Base-by-base conservation (phyloP, 1,139 yeast genomes). In the Pichia sp. region DNA sequence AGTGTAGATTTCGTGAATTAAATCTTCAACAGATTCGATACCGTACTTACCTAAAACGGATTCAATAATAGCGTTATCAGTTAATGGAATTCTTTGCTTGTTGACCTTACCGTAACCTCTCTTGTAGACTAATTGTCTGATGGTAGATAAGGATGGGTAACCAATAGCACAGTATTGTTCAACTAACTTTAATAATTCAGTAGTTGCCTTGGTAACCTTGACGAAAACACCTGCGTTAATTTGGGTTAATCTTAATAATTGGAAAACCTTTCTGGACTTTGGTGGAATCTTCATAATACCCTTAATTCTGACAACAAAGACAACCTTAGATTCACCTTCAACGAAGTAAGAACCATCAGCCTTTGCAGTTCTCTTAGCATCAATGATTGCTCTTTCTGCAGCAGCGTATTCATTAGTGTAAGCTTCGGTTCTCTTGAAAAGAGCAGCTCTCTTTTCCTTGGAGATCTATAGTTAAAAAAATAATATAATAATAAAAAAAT, bases 261-360 rank as follows among this genome's bases (percentile, higher is more conserved):
- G 98, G 72, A 91, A 74, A 62, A 91, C 96, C 88, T 91, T 91
- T 84, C 97, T 87, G 78, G 97, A 97, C 86, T 91, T 91, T 67
- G 98, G 98, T 65, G 98, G 88, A 64, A 91, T 88, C 85, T 91
- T 91, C 89, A 79, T 87, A 72, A 91, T 87, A 91, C 98, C 98
- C 91, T 91, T 91, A 81, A 91, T 91, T 83, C 98, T 91, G 71
- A 91, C 80, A 66, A 91, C 95, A 71, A 91, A 89, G 61, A 87
- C 95, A 66, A 91, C 83, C 76, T 88, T 89, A 65, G 86, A 80
- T 80, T 91, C 94, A 69, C 96, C 96, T 65, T 86, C 94, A 64
- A 91, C 96, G 78, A 82, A 91, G 88, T 81, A 87, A 65, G 93
- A 80, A 71, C 95, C 95, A 65, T 80, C 74, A 68, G 95, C 94